Base-by-base conservation (phyloP, 257 asterid genomes). In the Striga asiatica region DNA sequence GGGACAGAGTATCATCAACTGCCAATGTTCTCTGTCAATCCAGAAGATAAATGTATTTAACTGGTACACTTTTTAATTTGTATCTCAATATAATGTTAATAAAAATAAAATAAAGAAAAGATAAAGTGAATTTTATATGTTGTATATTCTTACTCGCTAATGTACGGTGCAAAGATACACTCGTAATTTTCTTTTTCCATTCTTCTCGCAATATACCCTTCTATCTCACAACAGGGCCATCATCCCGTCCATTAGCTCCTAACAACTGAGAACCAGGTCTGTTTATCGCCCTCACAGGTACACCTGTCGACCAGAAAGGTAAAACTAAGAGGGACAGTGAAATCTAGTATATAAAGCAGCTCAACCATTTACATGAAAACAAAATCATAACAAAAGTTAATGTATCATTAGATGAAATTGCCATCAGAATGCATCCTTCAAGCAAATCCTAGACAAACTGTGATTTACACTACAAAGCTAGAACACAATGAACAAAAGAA, bases 191-290 rank as follows among this genome's bases (percentile, higher is more conserved):
- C n/a, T n/a, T n/a, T n/a, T n/a, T n/a, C n/a, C n/a, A n/a, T n/a
- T n/a, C n/a, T n/a, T n/a, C n/a, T n/a, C n/a, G n/a, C n/a, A n/a
- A n/a, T n/a, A n/a, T n/a, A n/a, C n/a, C n/a, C n/a, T n/a, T n/a
- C n/a, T n/a, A n/a, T n/a, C 98, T 81, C 78, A 92, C 98, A 67
- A 79, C 54, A 56, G 85, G 88, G 16, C 98, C 98, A 73, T 92
- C 98, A 82, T 92, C 98, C 66, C 98, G 88, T 63, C 94, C 98
- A 79, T 84, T 88, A 48, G 89, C 85, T 58, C 97, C 98, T 32
- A 87, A 75, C 73, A 82, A 62, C 74, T 84, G 96, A 7, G 95
- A 78, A 35, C 93, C 93, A 39, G 97, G 97, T 76, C 97, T 77
- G 70, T 84, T 87, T 63, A 84, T 84, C 20, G 89, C 95, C 45